Evolutionary conservation across 2,329 filamentous ascomycete genomes (phyloP).

Genomic region (Penicillium sp.): DNA sequence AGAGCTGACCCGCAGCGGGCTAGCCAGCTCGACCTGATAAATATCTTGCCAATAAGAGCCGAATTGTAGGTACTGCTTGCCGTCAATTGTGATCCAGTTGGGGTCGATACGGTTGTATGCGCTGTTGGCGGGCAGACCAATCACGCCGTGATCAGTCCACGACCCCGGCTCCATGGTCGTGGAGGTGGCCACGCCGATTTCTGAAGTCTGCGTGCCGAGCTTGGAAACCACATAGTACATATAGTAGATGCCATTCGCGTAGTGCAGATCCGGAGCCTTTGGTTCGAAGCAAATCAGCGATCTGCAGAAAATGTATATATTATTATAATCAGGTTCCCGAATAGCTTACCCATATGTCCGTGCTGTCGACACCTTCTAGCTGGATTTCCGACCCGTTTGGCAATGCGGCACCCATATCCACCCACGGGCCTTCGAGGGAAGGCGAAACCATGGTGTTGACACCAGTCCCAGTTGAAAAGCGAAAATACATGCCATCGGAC

Average conservation of each 20-base stretch:
- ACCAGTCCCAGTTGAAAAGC: constrained; percentile 52
- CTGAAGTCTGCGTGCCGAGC: constrained; percentile 60
- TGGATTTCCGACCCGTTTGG: constrained; percentile 45
- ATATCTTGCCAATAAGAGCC: constrained; percentile 70
- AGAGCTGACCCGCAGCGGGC: constrained; percentile 27
- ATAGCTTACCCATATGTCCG: constrained; percentile 48
- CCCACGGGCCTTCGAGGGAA: constrained; percentile 51
- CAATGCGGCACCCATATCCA: constrained; percentile 48
- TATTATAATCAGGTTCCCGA: not conserved
- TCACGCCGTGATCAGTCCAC: constrained; percentile 38
- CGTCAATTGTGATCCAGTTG: constrained; percentile 49
- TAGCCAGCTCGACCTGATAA: constrained; percentile 55
- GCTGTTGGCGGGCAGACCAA: constrained; percentile 37
- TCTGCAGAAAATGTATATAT: not conserved
- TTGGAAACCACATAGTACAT: constrained; percentile 64
- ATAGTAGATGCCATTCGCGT: constrained; percentile 59
- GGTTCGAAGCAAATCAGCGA: not conserved
- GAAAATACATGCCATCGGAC: constrained; percentile 53
- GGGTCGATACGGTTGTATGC: constrained; percentile 62
- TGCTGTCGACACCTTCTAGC: constrained; percentile 37
- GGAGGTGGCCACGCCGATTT: constrained; percentile 59
- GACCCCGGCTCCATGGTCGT: constrained; percentile 39
- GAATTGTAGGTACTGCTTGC: constrained; percentile 55
- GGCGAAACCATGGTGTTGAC: constrained; percentile 50
- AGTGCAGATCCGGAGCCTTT: constrained; percentile 64